Evolutionary conservation across 805 yeast genomes (phyloP).

Genomic region (Hanseniaspora lindneri): DNA sequence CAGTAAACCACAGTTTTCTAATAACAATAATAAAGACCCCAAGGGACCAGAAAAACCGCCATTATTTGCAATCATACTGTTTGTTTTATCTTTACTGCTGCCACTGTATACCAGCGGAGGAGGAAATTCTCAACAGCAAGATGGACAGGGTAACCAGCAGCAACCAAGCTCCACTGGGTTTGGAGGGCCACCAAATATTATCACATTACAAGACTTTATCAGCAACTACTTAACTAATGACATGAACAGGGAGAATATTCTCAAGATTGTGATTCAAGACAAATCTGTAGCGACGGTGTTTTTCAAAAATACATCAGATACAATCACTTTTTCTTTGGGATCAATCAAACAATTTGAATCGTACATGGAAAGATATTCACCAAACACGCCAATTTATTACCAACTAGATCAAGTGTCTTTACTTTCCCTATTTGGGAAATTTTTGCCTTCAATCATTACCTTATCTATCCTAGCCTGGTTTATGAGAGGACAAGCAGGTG

Average conservation of each 20-base stretch:
- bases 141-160: too few species aligned
- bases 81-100: slow-evolving; percentile 2
- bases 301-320: slow-evolving; percentile 11
- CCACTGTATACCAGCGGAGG: slow-evolving; percentile 19
- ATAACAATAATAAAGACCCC: slow-evolving; percentile 1
- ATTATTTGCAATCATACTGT: slow-evolving; percentile 2
- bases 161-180: slow-evolving; percentile 20
- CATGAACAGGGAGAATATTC: slow-evolving; percentile 66
- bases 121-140: slow-evolving; percentile 20
- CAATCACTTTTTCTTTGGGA: slow-evolving; percentile 61
- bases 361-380: slow-evolving; percentile 40
- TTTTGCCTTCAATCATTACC: slow-evolving; percentile 64
- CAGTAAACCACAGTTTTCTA: not conserved
- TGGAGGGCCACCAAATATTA: slow-evolving; percentile 19
- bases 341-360: slow-evolving; percentile 78
- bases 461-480: slow-evolving; percentile 57
- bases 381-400: slow-evolving; percentile 11
- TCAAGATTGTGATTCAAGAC: slow-evolving; percentile 61
- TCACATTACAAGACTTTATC: slow-evolving; percentile 75
- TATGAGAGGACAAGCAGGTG: slow-evolving; percentile 29
- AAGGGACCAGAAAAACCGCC: slow-evolving; percentile 10
- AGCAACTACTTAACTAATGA: slow-evolving; percentile 37
- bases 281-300: slow-evolving; percentile 43
- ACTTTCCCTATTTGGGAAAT: slow-evolving; percentile 51
- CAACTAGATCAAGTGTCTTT: slow-evolving; percentile 55